These are phyloP conservation scores for Pyrrhoderma lamaoense DNA, from an alignment of 1,284 basidiomycete species.

Conservation along the genomic window DNA sequence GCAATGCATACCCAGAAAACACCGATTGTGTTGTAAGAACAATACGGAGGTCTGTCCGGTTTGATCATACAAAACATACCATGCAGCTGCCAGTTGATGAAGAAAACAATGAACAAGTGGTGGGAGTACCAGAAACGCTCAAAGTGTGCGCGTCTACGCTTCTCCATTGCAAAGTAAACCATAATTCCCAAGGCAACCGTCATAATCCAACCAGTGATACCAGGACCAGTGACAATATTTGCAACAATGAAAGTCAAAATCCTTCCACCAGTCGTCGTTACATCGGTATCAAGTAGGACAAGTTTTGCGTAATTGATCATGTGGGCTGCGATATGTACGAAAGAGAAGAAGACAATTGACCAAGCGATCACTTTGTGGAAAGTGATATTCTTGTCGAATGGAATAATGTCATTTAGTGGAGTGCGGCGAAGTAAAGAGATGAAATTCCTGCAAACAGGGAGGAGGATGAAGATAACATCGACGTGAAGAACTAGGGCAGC, in stretches of 20 bases:
- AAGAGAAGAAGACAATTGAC: conserved; percentile 71
- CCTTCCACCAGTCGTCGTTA: conserved; percentile 44
- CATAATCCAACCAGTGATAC: conserved; percentile 91
- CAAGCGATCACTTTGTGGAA: conserved; percentile 86
- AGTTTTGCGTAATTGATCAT: conserved; percentile 76
- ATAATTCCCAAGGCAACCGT: conserved; percentile 61
- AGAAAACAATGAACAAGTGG: conserved; percentile 85
- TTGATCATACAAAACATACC: conserved; percentile 94
- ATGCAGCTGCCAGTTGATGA: conserved; percentile 86
- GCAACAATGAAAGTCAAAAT: conserved; percentile 61
- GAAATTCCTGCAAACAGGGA: conserved; percentile 88
- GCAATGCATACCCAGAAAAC: conserved; percentile 81
- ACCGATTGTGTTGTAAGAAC: conserved; percentile 76
- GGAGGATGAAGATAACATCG: conserved; percentile 83
- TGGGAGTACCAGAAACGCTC: conserved; percentile 88
- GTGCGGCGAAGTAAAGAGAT: conserved; percentile 78
- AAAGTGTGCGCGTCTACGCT: conserved; percentile 63
- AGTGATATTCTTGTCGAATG: conserved; percentile 84
- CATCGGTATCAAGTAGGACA: conserved; percentile 47
- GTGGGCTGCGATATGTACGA: conserved; percentile 69
- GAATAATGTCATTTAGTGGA: conserved; percentile 76
- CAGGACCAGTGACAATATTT: conserved; percentile 84
- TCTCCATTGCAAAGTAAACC: conserved; percentile 79
- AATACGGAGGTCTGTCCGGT: conserved; percentile 81
- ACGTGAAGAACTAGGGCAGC: conserved; percentile 83